phyloP scores from a whole-genome alignment of 2,329 filamentous ascomycete species.

The Fonsecaea nubica region DNA sequence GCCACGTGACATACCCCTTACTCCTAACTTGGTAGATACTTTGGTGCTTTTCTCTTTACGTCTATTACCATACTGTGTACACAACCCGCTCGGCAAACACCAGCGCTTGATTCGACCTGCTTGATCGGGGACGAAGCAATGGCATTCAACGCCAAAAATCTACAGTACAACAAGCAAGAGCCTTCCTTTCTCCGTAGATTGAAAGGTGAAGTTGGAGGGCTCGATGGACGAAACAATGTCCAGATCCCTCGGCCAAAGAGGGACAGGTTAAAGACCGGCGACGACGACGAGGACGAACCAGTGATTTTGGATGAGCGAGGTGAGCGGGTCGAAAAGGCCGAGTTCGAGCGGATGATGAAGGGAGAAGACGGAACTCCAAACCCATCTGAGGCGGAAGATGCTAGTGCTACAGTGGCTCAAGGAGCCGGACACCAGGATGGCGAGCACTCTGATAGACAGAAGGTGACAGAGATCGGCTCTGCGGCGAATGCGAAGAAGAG shows the following conservation, averaged over 20 bases:
- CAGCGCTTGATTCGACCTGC: neutral
- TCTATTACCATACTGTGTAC: neutral
- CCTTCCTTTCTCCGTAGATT: slow-evolving; percentile 39
- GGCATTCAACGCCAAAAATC: slow-evolving; percentile 37
- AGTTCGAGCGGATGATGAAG: slow-evolving; percentile 35
- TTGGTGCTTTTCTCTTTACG: neutral
- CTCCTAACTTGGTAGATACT: neutral
- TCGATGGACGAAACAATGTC: slow-evolving; percentile 38
- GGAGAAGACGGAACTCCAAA: slow-evolving; percentile 7
- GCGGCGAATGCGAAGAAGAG: slow-evolving; percentile 33
- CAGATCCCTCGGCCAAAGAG: slow-evolving; percentile 39
- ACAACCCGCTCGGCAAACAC: neutral
- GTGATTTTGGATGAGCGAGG: slow-evolving; percentile 40
- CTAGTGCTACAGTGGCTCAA: neutral
- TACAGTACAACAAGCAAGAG: slow-evolving; percentile 39
- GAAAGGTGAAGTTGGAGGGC: slow-evolving; percentile 34
- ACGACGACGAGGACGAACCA: slow-evolving; percentile 41
- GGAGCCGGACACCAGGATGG: slow-evolving; percentile 1
- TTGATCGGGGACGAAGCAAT: slow-evolving; percentile 15
- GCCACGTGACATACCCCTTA: slow-evolving; percentile 15
- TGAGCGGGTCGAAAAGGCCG: slow-evolving; percentile 36
- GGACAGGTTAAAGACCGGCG: slow-evolving; percentile 37
- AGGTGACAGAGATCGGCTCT: slow-evolving; percentile 31
- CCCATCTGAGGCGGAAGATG: neutral
- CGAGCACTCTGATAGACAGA: slow-evolving; percentile 29